These are phyloP conservation scores for Pseudopithomyces chartarum DNA, from an alignment of 2,329 filamentous ascomycete species.

Conservation along the genomic window DNA sequence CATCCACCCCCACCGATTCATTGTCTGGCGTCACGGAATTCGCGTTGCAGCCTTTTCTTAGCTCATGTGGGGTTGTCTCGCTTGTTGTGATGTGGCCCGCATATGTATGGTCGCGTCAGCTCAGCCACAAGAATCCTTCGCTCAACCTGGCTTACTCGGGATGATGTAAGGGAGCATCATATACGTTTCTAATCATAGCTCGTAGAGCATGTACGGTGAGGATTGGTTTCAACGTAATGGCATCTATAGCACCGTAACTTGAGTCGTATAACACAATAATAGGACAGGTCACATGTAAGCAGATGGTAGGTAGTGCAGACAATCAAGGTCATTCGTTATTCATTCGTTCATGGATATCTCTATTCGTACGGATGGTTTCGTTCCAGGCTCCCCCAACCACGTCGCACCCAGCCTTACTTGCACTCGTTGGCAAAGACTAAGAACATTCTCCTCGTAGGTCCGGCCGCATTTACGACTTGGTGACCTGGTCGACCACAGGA, in stretches of 20 bases:
- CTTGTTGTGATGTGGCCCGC: neutral
- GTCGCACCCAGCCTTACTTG: conserved; percentile 6
- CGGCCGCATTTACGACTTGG: conserved; percentile 13
- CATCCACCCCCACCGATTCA: neutral
- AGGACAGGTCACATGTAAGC: too few species aligned
- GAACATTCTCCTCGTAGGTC: neutral
- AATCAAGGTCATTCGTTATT: neutral
- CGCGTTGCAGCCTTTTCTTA: neutral
- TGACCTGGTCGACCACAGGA: conserved; percentile 22
- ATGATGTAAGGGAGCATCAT: neutral
- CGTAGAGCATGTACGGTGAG: neutral
- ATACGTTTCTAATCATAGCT: neutral
- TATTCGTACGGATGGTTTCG: neutral
- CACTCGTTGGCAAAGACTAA: conserved; percentile 5
- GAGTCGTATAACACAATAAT: too few species aligned
- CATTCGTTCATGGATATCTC: neutral
- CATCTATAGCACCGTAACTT: too few species aligned
- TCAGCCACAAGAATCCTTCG: neutral
- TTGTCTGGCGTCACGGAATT: too few species aligned
- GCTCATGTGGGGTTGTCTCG: conserved; percentile 1
- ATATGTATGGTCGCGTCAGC: neutral
- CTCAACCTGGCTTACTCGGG: neutral
- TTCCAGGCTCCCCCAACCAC: neutral
- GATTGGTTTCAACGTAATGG: too few species aligned
- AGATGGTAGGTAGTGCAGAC: too few species aligned